These are phyloP conservation scores for Xylaria longipes DNA, from an alignment of 495 filamentous ascomycete genomes.

Conservation along the genomic window DNA sequence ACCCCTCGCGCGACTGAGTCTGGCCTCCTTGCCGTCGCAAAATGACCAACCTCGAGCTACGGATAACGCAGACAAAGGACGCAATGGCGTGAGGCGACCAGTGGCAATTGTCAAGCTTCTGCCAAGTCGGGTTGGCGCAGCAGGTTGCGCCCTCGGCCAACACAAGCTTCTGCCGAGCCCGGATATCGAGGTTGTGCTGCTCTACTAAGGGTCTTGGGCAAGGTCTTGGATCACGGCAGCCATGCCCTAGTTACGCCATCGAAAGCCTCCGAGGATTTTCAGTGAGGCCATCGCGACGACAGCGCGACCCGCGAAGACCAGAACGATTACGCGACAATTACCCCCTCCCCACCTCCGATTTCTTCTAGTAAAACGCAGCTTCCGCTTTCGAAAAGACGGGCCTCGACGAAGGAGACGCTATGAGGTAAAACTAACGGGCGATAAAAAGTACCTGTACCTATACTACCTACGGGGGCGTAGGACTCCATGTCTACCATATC, in stretches of 20 bases:
- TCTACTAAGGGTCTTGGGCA: constrained; percentile 2
- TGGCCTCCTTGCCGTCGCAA: neutral
- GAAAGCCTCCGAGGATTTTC: neutral
- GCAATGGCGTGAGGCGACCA: neutral
- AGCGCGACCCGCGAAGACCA: neutral
- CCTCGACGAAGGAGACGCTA: constrained; percentile 7
- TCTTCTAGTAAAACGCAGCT: constrained; percentile 3
- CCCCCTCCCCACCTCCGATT: neutral
- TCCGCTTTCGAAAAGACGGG: constrained; percentile 16
- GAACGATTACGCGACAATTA: neutral
- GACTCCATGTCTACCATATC: neutral
- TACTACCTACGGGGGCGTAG: neutral
- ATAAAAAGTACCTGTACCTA: constrained; percentile 8
- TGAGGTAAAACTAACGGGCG: neutral
- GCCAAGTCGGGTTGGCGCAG: constrained; percentile 17
- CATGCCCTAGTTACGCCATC: neutral
- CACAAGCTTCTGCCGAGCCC: constrained; percentile 20
- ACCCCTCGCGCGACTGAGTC: neutral
- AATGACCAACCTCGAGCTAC: neutral
- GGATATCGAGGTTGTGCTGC: neutral
- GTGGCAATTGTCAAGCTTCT: constrained; percentile 21
- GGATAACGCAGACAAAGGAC: neutral
- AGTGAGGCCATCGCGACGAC: constrained; percentile 8
- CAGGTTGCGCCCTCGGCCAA: neutral
- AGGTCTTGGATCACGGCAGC: neutral